A percentile compares a stretch with the other conserved stretches of the same genome.
Evolutionary conservation across 148 eudicot genomes (phyloP).

Genomic region (Camellia japonica): DNA sequence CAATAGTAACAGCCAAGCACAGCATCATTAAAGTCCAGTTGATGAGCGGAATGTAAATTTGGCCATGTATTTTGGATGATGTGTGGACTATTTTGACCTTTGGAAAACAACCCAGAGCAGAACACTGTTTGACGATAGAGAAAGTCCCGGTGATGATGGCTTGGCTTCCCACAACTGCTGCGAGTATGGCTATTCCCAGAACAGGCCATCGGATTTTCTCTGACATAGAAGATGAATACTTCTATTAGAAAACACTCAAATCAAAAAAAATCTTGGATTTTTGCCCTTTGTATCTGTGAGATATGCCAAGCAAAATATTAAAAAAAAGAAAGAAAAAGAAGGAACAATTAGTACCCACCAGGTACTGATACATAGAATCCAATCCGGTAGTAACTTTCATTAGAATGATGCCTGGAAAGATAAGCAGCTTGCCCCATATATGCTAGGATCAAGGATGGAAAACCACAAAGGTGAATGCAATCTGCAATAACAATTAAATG

Average conservation of each 20-base stretch:
- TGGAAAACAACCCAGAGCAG: conserved; percentile 66
- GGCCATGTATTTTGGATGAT: conserved; percentile 62
- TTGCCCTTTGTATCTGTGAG: conserved; percentile 36
- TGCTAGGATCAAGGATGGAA: conserved; percentile 70
- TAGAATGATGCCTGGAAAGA: conserved; percentile 57
- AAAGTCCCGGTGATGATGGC: conserved; percentile 72
- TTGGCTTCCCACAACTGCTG: conserved; percentile 80
- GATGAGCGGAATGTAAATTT: conserved; percentile 65
- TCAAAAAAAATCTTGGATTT: conserved; percentile 34
- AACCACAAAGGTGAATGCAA: conserved; percentile 67
- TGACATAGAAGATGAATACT: conserved; percentile 18
- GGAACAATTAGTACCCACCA: conserved; percentile 28
- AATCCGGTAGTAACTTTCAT: conserved; percentile 43
- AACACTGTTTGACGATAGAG: conserved; percentile 71
- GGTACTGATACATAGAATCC: conserved; percentile 78
- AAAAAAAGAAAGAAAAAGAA: not conserved
- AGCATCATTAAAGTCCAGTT: conserved; percentile 69
- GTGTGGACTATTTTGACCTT: conserved; percentile 66
- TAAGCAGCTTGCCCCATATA: conserved; percentile 88
- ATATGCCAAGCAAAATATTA: not conserved
- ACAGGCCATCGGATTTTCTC: conserved; percentile 68
- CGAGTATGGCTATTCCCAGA: conserved; percentile 62
- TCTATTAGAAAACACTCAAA: not conserved
- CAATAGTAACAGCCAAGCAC: conserved; percentile 70
- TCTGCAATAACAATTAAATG: conserved; percentile 28